Percentiles rank a stretch among this genome's conserved stretches.
Conservation (phyloP, 2,329 filamentous ascomycete genomes). For the Fusarium protoensiforme region DNA sequence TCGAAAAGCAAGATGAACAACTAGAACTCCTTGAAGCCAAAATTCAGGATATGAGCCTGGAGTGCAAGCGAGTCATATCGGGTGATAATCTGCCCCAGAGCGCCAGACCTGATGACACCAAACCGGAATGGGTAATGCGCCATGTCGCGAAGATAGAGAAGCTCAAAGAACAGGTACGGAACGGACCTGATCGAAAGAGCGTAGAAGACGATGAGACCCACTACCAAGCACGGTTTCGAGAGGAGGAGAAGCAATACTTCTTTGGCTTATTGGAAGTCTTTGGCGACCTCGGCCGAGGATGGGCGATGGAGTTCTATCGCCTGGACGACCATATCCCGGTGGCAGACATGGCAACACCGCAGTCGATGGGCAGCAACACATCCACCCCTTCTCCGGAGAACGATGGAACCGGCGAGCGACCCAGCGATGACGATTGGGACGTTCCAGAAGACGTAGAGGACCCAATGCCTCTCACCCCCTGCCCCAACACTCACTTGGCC, state of each 20-base stretch:
- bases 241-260: neutral
- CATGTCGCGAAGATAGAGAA: neutral
- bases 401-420: neutral
- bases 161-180: neutral
- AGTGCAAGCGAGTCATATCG: neutral
- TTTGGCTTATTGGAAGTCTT: neutral
- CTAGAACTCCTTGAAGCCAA: neutral
- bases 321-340: neutral
- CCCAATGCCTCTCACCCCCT: neutral
- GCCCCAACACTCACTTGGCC: neutral
- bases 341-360: neutral
- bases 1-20: neutral
- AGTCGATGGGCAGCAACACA: neutral
- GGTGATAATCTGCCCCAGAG: neutral
- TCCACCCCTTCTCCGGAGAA: neutral
- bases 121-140: neutral
- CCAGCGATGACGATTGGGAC: neutral
- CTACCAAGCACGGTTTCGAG: neutral
- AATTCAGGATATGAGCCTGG: neutral
- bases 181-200: neutral
- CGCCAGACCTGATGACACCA: neutral
- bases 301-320: neutral
- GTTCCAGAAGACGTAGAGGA: neutral
- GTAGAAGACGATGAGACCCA: neutral
- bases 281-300: neutral